Percentiles rank a stretch among this genome's conserved stretches.
Evolutionary conservation across 2,329 filamentous ascomycete species (phyloP).

Genomic region (Tolypocladium pustulatum): DNA sequence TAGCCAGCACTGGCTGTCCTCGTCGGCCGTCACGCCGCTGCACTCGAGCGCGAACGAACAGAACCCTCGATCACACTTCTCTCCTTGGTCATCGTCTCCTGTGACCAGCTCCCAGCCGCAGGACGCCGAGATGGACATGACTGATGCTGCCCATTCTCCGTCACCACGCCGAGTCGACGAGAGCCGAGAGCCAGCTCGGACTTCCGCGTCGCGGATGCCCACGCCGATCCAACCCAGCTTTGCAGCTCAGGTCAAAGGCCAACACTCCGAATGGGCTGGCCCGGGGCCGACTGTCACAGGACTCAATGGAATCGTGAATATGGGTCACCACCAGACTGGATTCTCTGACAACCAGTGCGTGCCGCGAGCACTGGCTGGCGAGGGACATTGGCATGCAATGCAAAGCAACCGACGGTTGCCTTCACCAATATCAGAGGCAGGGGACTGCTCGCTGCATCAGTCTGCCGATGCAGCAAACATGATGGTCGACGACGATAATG

Average conservation of each 20-base stretch:
- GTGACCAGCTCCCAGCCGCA: conserved; percentile 7
- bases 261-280: conserved; percentile 31
- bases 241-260: conserved; percentile 43
- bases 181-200: not conserved
- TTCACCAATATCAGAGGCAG: conserved; percentile 49
- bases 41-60: conserved; percentile 29
- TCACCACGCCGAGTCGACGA: conserved; percentile 11
- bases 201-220: conserved; percentile 34
- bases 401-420: conserved; percentile 45
- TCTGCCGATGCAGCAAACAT: conserved; percentile 19
- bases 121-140: conserved; percentile 41
- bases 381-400: conserved; percentile 38
- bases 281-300: conserved; percentile 20
- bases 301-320: conserved; percentile 25
- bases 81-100: conserved; percentile 19
- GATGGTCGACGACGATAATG: conserved; percentile 21
- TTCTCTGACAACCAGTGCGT: conserved; percentile 31
- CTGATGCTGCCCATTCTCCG: conserved; percentile 17
- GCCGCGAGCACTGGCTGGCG: conserved; percentile 35
- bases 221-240: conserved; percentile 51
- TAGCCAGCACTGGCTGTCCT: conserved; percentile 17
- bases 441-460: conserved; percentile 33
- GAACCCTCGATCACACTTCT: conserved; percentile 17
- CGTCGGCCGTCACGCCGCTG: conserved; percentile 26
- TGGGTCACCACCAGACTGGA: conserved; percentile 28